Evolutionary conservation across 2,329 filamentous ascomycete species (phyloP), one percentile per base, ranked within the genome.

Genomic region (Cyphellophora europaea): DNA sequence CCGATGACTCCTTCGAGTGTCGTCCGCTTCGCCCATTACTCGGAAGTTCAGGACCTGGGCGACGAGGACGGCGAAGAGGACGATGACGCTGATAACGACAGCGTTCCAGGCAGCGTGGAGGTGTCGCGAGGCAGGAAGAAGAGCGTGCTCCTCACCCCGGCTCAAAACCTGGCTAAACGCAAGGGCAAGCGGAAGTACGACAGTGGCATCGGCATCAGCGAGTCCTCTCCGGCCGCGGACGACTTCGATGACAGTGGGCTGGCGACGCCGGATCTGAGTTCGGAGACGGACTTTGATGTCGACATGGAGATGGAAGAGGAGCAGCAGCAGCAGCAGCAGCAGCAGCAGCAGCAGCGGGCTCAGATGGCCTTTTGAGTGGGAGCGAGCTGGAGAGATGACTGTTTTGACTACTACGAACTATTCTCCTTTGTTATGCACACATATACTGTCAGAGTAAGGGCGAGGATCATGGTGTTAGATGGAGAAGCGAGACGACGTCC

Each of bases 1-100:
- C 59, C 64, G 3, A 57, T 66, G 21, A 66, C 64, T 2, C 63
- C 63, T 2, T 53, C 59, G 18, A 60, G 55, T 36, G 53, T 54
- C 38, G 56, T 55, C 4, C 53, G 61, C 11, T 66, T 62, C 43
- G 56, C 57, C 15, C 59, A 66, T 43, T 53, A 61, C n/a, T 57
- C 14, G 5, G 41, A 44, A 11, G 21, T 41, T 16, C 37, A 42
- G 17, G 23, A 33, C 8, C 15, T 13, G 5, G 34, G 13, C 12
- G 36, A 42, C 15, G 18, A 12, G 12, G 14, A 37, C 11, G 6
- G 23, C 13, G 28, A 27, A 19, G 41, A 41, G 5, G 27, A 35
- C 5, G 18, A 18, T 11, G 27, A 32, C 18, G 15, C 15, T 29
- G 29, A 38, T 6, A 32, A 28, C 6, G 33, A 31, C 6, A 13